phyloP scores from a whole-genome alignment of 164 flowering plant genomes.

The Magnolia changhungtana region DNA sequence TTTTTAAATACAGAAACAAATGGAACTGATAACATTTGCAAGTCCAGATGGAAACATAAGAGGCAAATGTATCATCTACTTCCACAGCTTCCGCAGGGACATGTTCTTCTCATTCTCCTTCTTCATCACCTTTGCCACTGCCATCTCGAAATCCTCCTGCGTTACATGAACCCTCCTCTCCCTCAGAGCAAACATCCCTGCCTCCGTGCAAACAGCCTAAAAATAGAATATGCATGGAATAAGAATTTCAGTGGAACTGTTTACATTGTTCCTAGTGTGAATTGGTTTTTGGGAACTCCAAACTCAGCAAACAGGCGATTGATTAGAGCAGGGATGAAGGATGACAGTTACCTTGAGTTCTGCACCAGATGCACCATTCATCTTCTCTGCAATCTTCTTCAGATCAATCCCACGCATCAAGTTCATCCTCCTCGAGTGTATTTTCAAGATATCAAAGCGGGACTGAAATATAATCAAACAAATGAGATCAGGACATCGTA shows the following conservation, averaged over 20 bases:
- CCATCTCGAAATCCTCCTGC: slow-evolving; percentile 99
- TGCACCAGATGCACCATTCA: slow-evolving; percentile 99
- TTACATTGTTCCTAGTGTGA: too few species aligned
- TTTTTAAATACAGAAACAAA: neutral
- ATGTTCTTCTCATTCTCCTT: slow-evolving; percentile 96
- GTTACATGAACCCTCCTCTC: slow-evolving; percentile 97
- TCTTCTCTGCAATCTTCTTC: slow-evolving; percentile 96
- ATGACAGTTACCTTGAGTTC: slow-evolving; percentile 74
- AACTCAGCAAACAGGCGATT: neutral
- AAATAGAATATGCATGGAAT: slow-evolving; percentile 1
- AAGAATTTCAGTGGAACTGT: too few species aligned
- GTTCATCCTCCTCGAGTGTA: slow-evolving; percentile 95
- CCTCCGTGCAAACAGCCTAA: slow-evolving; percentile 97
- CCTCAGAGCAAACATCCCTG: slow-evolving; percentile 97
- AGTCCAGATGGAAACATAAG: neutral
- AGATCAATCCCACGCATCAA: slow-evolving; percentile 97
- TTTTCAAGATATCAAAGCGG: slow-evolving; percentile 82
- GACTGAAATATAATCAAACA: slow-evolving; percentile 48
- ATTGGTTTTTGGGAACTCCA: neutral
- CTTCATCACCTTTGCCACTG: slow-evolving; percentile 99
- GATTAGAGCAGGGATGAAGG: neutral
- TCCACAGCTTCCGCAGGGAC: slow-evolving; percentile 95
- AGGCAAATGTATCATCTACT: slow-evolving; percentile 28
- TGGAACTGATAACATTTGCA: neutral
- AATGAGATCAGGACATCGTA: too few species aligned